Evolutionary conservation across 176 grass and related monocot species (phyloP).

Genomic region (Avena atlantica): DNA sequence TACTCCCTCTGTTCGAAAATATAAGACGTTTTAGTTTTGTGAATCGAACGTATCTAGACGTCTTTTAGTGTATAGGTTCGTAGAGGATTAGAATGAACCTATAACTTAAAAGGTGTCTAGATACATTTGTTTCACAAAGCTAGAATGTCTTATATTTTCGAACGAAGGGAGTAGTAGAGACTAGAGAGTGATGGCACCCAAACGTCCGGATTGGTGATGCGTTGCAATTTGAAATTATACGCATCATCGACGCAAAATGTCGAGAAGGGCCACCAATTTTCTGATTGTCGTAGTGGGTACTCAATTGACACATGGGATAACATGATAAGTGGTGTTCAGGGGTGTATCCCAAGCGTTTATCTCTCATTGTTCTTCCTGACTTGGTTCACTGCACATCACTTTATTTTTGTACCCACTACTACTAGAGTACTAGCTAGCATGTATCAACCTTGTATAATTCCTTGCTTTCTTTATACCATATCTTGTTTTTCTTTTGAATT

Average conservation of each 20-base stretch:
- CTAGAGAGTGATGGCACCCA: too few relatives aligned
- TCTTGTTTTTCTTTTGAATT: neutral
- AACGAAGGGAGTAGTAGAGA: too few relatives aligned
- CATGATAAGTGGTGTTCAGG: neutral
- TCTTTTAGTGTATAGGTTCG: too few relatives aligned
- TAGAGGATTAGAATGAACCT: too few relatives aligned
- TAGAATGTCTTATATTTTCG: too few relatives aligned
- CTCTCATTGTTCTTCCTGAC: neutral
- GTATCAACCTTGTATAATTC: neutral
- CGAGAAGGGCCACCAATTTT: neutral
- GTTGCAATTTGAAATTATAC: neutral
- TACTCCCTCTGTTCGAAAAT: too few relatives aligned
- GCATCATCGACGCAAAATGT: neutral
- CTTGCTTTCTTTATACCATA: neutral
- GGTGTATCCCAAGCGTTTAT: conserved; percentile 15
- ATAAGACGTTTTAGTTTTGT: too few relatives aligned
- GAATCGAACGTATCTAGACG: too few relatives aligned
- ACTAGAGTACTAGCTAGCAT: neutral
- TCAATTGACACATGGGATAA: neutral
- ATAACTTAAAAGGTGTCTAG: too few relatives aligned
- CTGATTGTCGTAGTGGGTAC: neutral
- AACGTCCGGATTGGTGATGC: neutral
- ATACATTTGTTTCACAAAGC: too few relatives aligned
- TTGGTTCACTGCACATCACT: neutral
- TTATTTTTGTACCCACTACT: neutral